A percentile compares a stretch with the other conserved stretches of the same genome.
These are phyloP conservation scores for Zygnema cylindricum DNA, from an alignment of 139 green algal species.

Conservation along the genomic window DNA sequence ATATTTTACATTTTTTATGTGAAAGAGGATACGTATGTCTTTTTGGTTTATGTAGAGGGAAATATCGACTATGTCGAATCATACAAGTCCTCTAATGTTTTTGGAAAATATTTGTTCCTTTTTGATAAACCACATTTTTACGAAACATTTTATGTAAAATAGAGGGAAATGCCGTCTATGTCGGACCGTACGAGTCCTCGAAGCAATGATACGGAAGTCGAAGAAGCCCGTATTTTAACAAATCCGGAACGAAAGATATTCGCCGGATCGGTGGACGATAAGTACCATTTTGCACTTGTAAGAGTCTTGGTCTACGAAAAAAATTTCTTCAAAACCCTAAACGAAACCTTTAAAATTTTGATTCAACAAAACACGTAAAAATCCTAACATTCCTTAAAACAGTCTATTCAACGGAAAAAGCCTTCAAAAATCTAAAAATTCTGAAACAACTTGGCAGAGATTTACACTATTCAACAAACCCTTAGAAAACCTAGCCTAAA, in stretches of 20 bases:
- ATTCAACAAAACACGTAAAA: background rate
- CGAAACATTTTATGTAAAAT: background rate
- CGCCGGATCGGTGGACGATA: background rate
- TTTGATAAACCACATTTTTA: background rate
- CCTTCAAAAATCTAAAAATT: background rate
- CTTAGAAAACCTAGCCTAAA: too few relatives aligned
- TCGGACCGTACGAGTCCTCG: slow-evolving; percentile 3
- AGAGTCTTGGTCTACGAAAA: background rate
- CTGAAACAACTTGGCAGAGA: background rate
- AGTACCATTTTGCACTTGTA: slow-evolving; percentile 23
- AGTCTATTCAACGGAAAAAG: background rate
- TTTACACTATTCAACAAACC: background rate
- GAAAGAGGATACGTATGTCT: background rate
- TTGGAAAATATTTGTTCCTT: background rate
- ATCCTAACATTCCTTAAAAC: background rate
- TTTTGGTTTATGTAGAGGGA: background rate
- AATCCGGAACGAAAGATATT: slow-evolving; percentile 8
- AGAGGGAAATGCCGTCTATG: slow-evolving; percentile 16
- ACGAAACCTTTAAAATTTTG: background rate
- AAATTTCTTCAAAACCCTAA: background rate
- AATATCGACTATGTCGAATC: background rate
- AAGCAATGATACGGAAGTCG: slow-evolving; percentile 9
- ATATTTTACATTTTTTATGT: background rate
- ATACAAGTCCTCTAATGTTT: background rate
- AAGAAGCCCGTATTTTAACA: background rate